Evolutionary conservation across 768 basidiomycete genomes (phyloP).

Genomic region (Galerina sulciceps): DNA sequence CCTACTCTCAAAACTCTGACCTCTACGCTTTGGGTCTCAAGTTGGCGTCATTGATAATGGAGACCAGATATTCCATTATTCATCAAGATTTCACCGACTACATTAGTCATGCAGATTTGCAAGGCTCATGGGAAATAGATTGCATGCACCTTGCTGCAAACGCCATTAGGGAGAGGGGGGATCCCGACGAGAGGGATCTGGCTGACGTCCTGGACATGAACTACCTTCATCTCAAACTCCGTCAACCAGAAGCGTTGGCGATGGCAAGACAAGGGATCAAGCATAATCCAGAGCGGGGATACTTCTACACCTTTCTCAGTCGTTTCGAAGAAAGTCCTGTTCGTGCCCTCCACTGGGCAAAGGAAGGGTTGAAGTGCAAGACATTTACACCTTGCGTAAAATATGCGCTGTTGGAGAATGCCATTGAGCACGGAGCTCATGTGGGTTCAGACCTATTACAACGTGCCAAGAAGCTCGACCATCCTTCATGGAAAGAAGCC

Average conservation of each 20-base stretch:
- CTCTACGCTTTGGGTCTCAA: conserved; percentile 53
- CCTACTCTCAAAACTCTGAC: conserved; percentile 47
- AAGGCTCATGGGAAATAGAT: conserved; percentile 62
- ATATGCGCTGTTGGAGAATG: conserved; percentile 58
- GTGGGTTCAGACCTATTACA: conserved; percentile 54
- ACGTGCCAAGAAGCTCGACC: conserved; percentile 39
- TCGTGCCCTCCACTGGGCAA: conserved; percentile 59
- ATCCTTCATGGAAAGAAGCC: conserved; percentile 57
- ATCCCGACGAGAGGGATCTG: conserved; percentile 45
- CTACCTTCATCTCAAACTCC: conserved; percentile 49
- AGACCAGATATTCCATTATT: conserved; percentile 62
- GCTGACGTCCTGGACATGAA: conserved; percentile 74
- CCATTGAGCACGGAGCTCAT: conserved; percentile 60
- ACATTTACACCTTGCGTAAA: conserved; percentile 56
- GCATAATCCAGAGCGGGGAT: conserved; percentile 59
- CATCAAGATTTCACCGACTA: conserved; percentile 39
- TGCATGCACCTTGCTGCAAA: conserved; percentile 60
- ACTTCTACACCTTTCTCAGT: conserved; percentile 65
- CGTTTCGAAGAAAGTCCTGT: conserved; percentile 50
- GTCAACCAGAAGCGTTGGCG: conserved; percentile 49
- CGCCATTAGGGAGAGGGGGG: conserved; percentile 50
- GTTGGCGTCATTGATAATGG: conserved; percentile 51
- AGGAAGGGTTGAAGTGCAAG: conserved; percentile 66
- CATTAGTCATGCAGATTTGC: conserved; percentile 50
- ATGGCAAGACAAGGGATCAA: conserved; percentile 49